Evolutionary conservation across 1,139 yeast genomes (phyloP), one percentile per base, ranked within the genome.

Genomic region (Nakaseomyces sp.): DNA sequence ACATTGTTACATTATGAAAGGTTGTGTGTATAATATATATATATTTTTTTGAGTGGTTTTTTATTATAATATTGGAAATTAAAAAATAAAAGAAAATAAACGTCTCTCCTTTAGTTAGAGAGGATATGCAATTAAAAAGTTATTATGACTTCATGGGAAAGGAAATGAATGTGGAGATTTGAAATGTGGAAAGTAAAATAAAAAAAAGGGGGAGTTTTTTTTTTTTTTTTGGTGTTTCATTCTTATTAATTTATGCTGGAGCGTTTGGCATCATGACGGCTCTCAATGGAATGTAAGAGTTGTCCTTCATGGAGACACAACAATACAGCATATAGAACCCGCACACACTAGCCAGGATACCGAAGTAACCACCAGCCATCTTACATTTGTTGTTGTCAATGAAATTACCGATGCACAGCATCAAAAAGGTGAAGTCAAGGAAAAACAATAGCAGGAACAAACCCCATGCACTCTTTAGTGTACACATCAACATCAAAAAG

Each of bases 321-420:
- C 87, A 85, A 53, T 76, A 82, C 9, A 86, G 81, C 41, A 67
- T 65, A 60, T 72, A 81, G 69, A 81, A 79, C 4, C 85, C 91
- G 40, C 74, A 58, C 35, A 76, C 65, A 5, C 83, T 75, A 15
- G 83, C 72, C 38, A 81, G 58, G 29, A 81, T 65, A 24, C 87
- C 85, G 53, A 79, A 64, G 40, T 77, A 79, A 35, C 89, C 91
- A 48, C 86, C 89, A n/a, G 86, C 87, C 56, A 73, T 75, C 38
- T 69, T 66, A 5, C 72, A 66, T 15, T 67, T 66, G 5, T 66
- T 70, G 15, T 67, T 66, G 2, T 70, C 72, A n/a, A 71, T 63
- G 53, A 80, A 74, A 43, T 70, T 71, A 17, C 79, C 86, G 44
- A 74, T 73, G 13, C 79, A 71, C 54, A 82, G 70, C 44, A 79